These are phyloP conservation scores for Aspergillus flavus DNA, from an alignment of 2,329 filamentous ascomycete species.

Conservation along the genomic window DNA sequence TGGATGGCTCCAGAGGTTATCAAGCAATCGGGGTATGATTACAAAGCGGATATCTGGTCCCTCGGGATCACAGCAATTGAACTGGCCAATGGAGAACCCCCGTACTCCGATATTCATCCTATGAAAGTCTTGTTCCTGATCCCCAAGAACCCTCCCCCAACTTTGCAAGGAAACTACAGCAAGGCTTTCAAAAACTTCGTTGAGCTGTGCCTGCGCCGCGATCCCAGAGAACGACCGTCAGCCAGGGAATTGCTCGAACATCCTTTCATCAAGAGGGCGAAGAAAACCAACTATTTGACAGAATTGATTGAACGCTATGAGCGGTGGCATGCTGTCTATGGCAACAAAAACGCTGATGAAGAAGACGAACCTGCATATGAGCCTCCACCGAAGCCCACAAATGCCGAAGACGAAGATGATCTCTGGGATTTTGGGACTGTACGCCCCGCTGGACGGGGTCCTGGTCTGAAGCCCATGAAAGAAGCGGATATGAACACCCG, in stretches of 20 bases:
- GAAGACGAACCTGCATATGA: conserved; percentile 58
- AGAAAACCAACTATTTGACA: conserved; percentile 94
- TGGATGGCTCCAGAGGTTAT: conserved; percentile 99
- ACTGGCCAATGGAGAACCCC: conserved; percentile 86
- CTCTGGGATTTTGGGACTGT: conserved; percentile 99
- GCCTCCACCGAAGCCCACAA: conserved; percentile 39
- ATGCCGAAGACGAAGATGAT: conserved; percentile 66
- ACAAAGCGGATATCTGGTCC: conserved; percentile 98
- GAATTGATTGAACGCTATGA: conserved; percentile 91
- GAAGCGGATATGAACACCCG: conserved; percentile 80
- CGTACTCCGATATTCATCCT: conserved; percentile 93
- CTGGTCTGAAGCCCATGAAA: conserved; percentile 73
- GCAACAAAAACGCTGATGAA: conserved; percentile 66
- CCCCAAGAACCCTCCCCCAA: conserved; percentile 87
- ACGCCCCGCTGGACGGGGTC: conserved; percentile 70
- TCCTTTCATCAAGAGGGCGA: conserved; percentile 85
- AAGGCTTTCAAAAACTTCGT: conserved; percentile 84
- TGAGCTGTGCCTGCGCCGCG: conserved; percentile 80
- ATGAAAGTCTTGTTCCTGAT: conserved; percentile 99
- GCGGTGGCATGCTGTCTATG: conserved; percentile 82
- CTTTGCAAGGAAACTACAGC: conserved; percentile 78
- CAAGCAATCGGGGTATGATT: conserved; percentile 96
- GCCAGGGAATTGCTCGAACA: conserved; percentile 87
- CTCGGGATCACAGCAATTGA: conserved; percentile 92
- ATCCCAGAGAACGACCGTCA: conserved; percentile 84